Conservation (phyloP, 768 basidiomycete species). For the Chalciporus piperatus region DNA sequence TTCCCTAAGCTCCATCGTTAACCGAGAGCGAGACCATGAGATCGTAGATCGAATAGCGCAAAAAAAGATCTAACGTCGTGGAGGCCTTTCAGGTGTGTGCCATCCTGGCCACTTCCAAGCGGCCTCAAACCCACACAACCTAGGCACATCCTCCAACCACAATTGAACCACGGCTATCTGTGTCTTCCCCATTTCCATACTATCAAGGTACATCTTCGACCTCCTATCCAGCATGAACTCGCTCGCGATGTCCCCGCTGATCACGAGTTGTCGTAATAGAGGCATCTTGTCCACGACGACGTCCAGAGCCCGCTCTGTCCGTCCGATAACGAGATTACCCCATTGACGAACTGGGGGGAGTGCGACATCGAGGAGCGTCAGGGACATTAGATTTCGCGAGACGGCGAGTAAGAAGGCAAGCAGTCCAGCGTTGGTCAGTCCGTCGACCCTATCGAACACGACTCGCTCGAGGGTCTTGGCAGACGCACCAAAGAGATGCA, state of each 20-base stretch:
- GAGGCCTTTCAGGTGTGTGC: constrained; percentile 13
- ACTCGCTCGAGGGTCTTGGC: constrained; percentile 17
- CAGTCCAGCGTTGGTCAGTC: constrained; percentile 20
- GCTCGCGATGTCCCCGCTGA: constrained; percentile 23
- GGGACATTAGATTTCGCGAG: constrained; percentile 7
- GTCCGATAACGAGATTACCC: constrained; percentile 18
- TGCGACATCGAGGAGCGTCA: constrained; percentile 19
- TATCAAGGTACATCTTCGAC: constrained; percentile 16
- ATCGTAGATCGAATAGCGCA: neutral
- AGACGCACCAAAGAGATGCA: constrained; percentile 11
- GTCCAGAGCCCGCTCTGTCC: constrained; percentile 20
- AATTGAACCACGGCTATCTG: constrained; percentile 13
- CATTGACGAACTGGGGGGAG: constrained; percentile 16
- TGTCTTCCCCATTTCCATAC: neutral
- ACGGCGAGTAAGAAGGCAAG: constrained; percentile 11
- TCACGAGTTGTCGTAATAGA: constrained; percentile 12
- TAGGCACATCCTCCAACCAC: constrained; percentile 22
- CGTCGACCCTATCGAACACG: constrained; percentile 13
- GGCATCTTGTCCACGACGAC: constrained; percentile 18
- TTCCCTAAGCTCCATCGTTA: too few species aligned
- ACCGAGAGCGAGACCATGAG: neutral
- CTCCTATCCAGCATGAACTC: constrained; percentile 24
- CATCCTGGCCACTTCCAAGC: constrained; percentile 22
- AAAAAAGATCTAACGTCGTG: neutral
- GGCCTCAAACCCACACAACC: constrained; percentile 19